These are phyloP conservation scores for Santalum album DNA, from an alignment of 164 flowering plant genomes.

Conservation along the genomic window DNA sequence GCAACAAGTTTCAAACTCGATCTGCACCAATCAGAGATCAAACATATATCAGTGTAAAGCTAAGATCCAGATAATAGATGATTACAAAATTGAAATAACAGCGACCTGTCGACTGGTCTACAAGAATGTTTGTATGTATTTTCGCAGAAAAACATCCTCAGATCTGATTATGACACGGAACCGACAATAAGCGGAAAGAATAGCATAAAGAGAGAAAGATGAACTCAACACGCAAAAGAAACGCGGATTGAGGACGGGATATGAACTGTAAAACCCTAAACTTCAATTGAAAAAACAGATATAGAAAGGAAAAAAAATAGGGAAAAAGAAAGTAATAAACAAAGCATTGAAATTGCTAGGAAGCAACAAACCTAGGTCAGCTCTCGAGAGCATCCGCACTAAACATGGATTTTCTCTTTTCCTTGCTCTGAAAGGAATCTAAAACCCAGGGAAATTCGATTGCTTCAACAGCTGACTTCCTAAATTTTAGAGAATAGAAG, in stretches of 20 bases:
- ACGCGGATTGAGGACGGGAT: slow-evolving; percentile 25
- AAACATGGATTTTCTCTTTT: background rate
- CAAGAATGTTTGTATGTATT: slow-evolving; percentile 9
- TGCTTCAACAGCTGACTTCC: slow-evolving; percentile 8
- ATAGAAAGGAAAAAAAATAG: background rate
- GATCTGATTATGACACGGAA: slow-evolving; percentile 16
- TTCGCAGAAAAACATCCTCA: slow-evolving; percentile 7
- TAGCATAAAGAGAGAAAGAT: background rate
- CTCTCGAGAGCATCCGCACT: slow-evolving; percentile 7
- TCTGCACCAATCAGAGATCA: slow-evolving; percentile 6
- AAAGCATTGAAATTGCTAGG: slow-evolving; percentile 1
- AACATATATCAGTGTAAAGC: background rate
- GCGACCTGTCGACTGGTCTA: slow-evolving; percentile 1
- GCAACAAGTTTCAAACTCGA: slow-evolving; percentile 1
- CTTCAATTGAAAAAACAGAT: background rate
- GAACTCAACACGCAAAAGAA: slow-evolving; percentile 17
- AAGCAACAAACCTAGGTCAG: slow-evolving; percentile 12
- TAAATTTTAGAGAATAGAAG: background rate
- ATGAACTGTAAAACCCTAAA: slow-evolving; percentile 29
- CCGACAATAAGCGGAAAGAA: slow-evolving; percentile 2
- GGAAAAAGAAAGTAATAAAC: background rate
- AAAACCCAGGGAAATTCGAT: background rate
- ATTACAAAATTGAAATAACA: background rate
- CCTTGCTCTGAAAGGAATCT: too few relatives aligned
- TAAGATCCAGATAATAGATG: background rate